Base-by-base conservation (phyloP, 441 rosid species). In the Raphanus hybrid region DNA sequence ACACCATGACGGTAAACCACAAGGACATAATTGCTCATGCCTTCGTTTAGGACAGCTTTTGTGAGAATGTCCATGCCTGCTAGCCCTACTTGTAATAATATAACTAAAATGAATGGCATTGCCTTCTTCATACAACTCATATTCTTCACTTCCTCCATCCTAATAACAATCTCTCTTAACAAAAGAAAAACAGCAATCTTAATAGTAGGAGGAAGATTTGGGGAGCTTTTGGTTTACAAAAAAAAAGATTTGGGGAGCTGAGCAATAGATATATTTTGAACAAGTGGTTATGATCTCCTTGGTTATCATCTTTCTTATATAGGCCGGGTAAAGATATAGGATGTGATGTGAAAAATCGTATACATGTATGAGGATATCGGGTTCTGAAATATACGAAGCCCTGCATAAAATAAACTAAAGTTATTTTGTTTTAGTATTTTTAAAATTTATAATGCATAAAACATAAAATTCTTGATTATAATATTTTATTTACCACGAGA, bases 1-100 rank as follows among this genome's bases (percentile, higher is more conserved):
- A 90, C 78, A 0, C 87, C 95, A 2, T 91, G 96, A 16, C 97
- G 92, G 65, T 93, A 91, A 34, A 90, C 97, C 0, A 87, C 92
- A n/a, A 90, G 86, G 2, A 87, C 94, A 39, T 87, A 93, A 59
- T 82, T 87, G 84, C 97, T 92, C 92, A 90, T 91, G 55, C 98
- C 97, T 67, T 82, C 70, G 78, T 88, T 89, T 3, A 92, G 78
- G 10, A 96, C 98, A 54, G 89, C 92, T 63, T 90, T 93, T 35
- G 88, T 76, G 23, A 90, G 82, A 75, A 91, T 73, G 69, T 91
- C 97, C 98, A 93, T 89, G 11, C 97, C 97, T 4, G 94, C 96
- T 8, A 90, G 71, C 8, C 93, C 98, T 1, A 85, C 77, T 84
- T 93, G 96, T 83, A 91, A 11, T 75, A 91, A 84, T 32, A 87